These are phyloP conservation scores for Aspergillus cejpii DNA, from an alignment of 2,329 filamentous ascomycete species.

Conservation along the genomic window DNA sequence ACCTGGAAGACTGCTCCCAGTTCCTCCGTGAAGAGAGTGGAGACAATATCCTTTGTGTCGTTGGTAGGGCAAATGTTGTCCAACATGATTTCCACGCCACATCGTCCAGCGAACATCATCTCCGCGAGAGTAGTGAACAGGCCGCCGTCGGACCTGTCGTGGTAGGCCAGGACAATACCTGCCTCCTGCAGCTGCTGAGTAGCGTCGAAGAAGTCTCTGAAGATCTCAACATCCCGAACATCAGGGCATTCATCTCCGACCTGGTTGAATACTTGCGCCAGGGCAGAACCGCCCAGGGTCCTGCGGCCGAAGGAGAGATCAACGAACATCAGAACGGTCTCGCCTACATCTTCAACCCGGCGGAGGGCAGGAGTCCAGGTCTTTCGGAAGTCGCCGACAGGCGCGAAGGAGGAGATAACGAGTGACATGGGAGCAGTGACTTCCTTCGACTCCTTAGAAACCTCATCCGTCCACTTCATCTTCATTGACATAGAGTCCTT, in stretches of 20 bases:
- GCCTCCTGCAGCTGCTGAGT: conserved; percentile 61
- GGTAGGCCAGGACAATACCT: conserved; percentile 79
- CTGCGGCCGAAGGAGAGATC: conserved; percentile 77
- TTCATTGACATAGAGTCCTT: conserved; percentile 99
- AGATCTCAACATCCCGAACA: conserved; percentile 69
- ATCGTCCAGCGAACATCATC: conserved; percentile 97
- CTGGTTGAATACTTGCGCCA: conserved; percentile 83
- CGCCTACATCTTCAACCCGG: conserved; percentile 76
- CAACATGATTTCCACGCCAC: conserved; percentile 76
- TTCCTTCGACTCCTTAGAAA: conserved; percentile 63
- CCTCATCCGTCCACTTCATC: conserved; percentile 78
- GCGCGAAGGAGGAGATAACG: conserved; percentile 82
- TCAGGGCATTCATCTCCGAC: conserved; percentile 81
- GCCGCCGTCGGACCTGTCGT: conserved; percentile 90
- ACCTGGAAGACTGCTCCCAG: conserved; percentile 95
- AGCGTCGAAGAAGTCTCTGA: conserved; percentile 89
- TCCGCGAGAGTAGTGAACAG: conserved; percentile 84
- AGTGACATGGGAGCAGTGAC: conserved; percentile 89
- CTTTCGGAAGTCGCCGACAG: conserved; percentile 71
- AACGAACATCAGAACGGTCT: conserved; percentile 82
- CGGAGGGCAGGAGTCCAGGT: conserved; percentile 93
- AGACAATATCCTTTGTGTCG: conserved; percentile 58
- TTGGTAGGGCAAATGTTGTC: conserved; percentile 59
- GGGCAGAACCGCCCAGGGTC: conserved; percentile 80
- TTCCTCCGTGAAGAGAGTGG: conserved; percentile 90